A percentile compares a stretch with the other conserved stretches of the same genome.
These are phyloP conservation scores for Eucalyptus marginata DNA, from an alignment of 345 rosid species.

Conservation along the genomic window DNA sequence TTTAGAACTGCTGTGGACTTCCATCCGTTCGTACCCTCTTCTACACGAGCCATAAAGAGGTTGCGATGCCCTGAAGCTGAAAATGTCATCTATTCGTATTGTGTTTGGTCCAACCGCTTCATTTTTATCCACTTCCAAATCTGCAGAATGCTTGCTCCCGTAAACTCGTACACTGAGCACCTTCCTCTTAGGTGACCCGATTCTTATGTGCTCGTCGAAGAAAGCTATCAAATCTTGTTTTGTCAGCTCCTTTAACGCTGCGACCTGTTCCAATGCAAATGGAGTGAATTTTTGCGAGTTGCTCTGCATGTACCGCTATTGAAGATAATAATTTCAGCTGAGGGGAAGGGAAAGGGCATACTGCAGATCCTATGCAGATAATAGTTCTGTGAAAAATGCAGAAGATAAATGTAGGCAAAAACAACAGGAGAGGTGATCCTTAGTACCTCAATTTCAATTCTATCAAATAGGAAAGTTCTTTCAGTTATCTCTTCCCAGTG, in stretches of 20 bases:
- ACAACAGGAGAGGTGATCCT: background rate
- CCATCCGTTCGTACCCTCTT: constrained; percentile 23
- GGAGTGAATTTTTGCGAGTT: background rate
- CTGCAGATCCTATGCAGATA: background rate
- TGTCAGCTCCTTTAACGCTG: constrained; percentile 37
- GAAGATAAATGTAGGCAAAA: background rate
- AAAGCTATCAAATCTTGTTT: constrained; percentile 56
- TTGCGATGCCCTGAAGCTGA: constrained; percentile 60
- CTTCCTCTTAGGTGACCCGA: constrained; percentile 55
- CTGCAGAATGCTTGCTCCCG: constrained; percentile 40
- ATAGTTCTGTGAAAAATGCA: background rate
- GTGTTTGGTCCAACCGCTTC: constrained; percentile 17
- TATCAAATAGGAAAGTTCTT: constrained; percentile 65
- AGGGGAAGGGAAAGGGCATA: background rate
- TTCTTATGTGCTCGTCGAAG: constrained; percentile 53
- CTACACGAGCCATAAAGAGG: constrained; percentile 63
- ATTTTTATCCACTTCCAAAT: constrained; percentile 23
- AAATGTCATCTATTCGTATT: constrained; percentile 34
- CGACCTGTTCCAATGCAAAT: constrained; percentile 32
- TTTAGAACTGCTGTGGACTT: background rate
- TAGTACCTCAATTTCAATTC: constrained; percentile 63
- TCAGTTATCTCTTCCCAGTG: constrained; percentile 54
- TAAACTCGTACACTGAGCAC: constrained; percentile 49
- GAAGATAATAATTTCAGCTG: background rate
- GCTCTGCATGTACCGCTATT: background rate